Evolutionary conservation across 768 basidiomycete species (phyloP).

Genomic region (Pholiota molesta): DNA sequence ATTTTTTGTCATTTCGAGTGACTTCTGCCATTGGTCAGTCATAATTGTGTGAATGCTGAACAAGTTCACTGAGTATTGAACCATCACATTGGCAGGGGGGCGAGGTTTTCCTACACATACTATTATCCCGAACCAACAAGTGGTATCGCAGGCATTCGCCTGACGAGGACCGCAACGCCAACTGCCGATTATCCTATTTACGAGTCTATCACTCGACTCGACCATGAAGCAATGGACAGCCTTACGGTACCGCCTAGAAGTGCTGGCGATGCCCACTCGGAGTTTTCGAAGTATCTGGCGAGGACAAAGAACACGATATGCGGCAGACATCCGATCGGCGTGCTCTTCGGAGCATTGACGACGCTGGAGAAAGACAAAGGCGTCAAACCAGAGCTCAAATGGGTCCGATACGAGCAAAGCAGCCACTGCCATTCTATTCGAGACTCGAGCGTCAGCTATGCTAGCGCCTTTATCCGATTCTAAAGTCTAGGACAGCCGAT

Average conservation of each 20-base stretch:
- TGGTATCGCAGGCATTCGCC: constrained; percentile 46
- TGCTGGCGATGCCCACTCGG: constrained; percentile 55
- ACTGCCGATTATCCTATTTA: constrained; percentile 68
- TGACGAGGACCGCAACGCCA: constrained; percentile 48
- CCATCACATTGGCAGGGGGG: constrained; percentile 56
- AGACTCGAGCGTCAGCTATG: constrained; percentile 96
- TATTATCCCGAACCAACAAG: constrained; percentile 74
- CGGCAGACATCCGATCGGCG: constrained; percentile 94
- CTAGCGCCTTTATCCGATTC: constrained; percentile 82
- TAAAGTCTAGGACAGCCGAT: constrained; percentile 31
- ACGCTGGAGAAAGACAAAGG: constrained; percentile 49
- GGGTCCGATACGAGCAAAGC: constrained; percentile 95
- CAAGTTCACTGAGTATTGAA: background rate
- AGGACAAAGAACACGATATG: constrained; percentile 95
- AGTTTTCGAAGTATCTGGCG: constrained; percentile 69
- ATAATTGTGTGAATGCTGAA: background rate
- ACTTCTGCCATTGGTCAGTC: constrained; percentile 96
- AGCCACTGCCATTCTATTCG: constrained; percentile 64
- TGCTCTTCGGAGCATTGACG: constrained; percentile 79
- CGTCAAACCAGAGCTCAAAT: constrained; percentile 54
- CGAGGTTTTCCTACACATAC: constrained; percentile 83
- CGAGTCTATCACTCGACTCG: constrained; percentile 79
- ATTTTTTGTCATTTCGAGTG: constrained; percentile 89
- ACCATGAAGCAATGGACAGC: constrained; percentile 83
- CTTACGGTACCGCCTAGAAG: constrained; percentile 60